Conservation (phyloP, 2,329 filamentous ascomycete genomes). For the Trichoderma atroviride region DNA sequence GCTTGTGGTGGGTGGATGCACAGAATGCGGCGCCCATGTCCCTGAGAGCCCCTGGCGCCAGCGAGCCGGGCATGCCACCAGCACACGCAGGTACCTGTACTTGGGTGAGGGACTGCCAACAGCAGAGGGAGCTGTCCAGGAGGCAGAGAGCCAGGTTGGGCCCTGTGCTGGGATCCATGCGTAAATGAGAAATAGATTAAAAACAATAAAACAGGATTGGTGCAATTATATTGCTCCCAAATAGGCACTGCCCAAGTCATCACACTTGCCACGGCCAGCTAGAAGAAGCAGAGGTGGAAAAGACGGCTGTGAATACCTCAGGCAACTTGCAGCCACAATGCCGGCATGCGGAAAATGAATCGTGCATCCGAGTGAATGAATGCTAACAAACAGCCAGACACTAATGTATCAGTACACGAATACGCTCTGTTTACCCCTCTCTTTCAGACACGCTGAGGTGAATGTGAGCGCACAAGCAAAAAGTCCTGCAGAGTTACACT, state of each 20-base stretch:
- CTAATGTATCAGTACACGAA: background rate
- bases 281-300: no score
- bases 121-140: background rate
- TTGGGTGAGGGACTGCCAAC: background rate
- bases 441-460: background rate
- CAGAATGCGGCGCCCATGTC: background rate
- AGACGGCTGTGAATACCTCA: no score
- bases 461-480: conserved; percentile 11
- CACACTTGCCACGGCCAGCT: no score
- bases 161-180: background rate
- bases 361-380: background rate
- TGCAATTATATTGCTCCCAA: background rate
- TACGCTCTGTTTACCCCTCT: background rate
- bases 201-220: background rate
- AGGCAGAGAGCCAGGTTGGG: background rate
- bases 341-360: background rate
- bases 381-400: background rate
- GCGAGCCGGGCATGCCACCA: conserved; percentile 10
- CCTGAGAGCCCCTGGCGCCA: conserved; percentile 19
- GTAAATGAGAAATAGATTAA: conserved; percentile 19
- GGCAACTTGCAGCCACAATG: background rate
- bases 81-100: background rate
- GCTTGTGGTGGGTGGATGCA: conserved; percentile 1
- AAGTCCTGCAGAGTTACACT: conserved; percentile 8
- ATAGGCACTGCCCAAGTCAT: background rate